These are phyloP conservation scores for Aspergillus nidulans DNA, from an alignment of 495 filamentous ascomycete genomes.

Conservation along the genomic window DNA sequence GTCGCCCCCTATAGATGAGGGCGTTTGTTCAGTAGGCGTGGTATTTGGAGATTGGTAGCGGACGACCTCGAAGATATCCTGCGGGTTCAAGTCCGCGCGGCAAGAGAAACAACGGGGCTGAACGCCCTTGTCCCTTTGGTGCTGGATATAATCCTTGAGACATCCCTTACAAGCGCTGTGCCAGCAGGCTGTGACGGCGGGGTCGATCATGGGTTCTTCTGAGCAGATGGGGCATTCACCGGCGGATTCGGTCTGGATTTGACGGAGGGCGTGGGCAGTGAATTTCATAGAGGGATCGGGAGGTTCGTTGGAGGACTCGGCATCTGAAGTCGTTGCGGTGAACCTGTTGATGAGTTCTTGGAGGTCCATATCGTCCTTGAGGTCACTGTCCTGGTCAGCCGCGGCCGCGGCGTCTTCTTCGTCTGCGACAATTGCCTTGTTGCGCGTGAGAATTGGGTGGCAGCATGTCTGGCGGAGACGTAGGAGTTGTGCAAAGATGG, in stretches of 20 bases:
- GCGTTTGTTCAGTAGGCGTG: constrained; percentile 19
- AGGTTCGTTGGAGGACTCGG: constrained; percentile 36
- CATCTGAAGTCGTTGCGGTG: constrained; percentile 58
- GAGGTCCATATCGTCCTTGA: constrained; percentile 96
- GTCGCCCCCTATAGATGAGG: constrained; percentile 3
- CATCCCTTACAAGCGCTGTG: constrained; percentile 95
- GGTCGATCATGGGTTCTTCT: constrained; percentile 91
- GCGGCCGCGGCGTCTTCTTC: constrained; percentile 79
- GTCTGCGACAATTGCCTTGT: constrained; percentile 77
- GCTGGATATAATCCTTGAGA: constrained; percentile 77
- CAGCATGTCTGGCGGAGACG: constrained; percentile 92
- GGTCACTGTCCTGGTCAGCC: constrained; percentile 71
- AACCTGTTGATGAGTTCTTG: constrained; percentile 80
- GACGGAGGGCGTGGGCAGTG: constrained; percentile 77
- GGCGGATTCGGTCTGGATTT: constrained; percentile 83
- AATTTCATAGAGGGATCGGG: constrained; percentile 50
- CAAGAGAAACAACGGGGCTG: constrained; percentile 84
- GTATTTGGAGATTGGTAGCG: constrained; percentile 39
- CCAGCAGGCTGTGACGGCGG: constrained; percentile 93
- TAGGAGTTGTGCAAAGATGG: constrained; percentile 94
- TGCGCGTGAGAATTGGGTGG: constrained; percentile 83
- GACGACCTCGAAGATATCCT: constrained; percentile 89
- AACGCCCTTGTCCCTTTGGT: constrained; percentile 72
- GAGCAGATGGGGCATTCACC: constrained; percentile 93
- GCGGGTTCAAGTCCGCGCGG: constrained; percentile 71